Evolutionary conservation across 345 rosid genomes (phyloP).

Genomic region (Bruguiera parviflora): DNA sequence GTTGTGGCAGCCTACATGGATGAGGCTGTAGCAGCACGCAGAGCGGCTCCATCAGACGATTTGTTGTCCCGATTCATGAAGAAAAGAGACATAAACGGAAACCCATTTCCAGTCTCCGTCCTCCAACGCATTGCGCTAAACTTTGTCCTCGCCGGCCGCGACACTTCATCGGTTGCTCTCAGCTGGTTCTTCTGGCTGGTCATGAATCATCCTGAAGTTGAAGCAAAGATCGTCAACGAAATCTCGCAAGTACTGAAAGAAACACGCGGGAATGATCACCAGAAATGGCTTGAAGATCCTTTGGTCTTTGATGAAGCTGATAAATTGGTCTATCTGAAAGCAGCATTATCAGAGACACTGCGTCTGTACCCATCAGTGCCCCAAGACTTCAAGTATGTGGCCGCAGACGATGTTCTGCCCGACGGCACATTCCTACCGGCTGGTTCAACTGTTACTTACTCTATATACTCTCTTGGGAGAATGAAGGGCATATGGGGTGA

Average conservation of each 20-base stretch:
- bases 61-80: slow-evolving; percentile 75
- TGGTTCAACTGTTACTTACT: slow-evolving; percentile 82
- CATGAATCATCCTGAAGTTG: slow-evolving; percentile 60
- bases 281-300: slow-evolving; percentile 70
- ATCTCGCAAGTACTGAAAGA: slow-evolving; percentile 52
- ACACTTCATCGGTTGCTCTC: slow-evolving; percentile 87
- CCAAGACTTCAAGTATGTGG: slow-evolving; percentile 73
- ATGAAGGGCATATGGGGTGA: slow-evolving; percentile 92
- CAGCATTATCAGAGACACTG: slow-evolving; percentile 82
- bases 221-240: slow-evolving; percentile 60
- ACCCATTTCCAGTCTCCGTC: slow-evolving; percentile 47
- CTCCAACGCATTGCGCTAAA: slow-evolving; percentile 87
- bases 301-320: slow-evolving; percentile 80
- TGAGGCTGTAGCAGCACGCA: slow-evolving; percentile 58
- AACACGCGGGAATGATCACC: slow-evolving; percentile 55
- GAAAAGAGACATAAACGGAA: slow-evolving; percentile 65
- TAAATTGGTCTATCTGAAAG: slow-evolving; percentile 66
- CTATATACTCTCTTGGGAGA: slow-evolving; percentile 83
- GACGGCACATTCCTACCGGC: slow-evolving; percentile 75
- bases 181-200: slow-evolving; percentile 97
- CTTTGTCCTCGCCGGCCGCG: slow-evolving; percentile 89
- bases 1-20: slow-evolving; percentile 69
- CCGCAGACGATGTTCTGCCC: slow-evolving; percentile 67
- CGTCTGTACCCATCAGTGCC: slow-evolving; percentile 93
- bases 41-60: slow-evolving; percentile 76